These are phyloP conservation scores for Phlebiopsis flavidoalba DNA, from an alignment of 768 basidiomycete species.

Conservation along the genomic window DNA sequence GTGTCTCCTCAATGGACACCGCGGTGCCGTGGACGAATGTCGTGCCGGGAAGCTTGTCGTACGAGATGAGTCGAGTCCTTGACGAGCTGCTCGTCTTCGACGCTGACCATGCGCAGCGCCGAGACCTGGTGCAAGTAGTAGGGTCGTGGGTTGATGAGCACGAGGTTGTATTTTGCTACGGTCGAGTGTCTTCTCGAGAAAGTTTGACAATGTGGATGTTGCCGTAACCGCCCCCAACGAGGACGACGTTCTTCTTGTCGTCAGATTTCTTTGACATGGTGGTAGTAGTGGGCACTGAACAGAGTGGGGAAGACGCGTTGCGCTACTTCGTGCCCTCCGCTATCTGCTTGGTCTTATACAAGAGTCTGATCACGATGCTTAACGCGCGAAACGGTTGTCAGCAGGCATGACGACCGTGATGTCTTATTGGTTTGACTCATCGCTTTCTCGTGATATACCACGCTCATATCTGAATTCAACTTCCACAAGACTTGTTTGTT, in stretches of 20 bases:
- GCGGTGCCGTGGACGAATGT: constrained; percentile 29
- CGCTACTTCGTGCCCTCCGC: not conserved
- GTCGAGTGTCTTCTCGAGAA: constrained; percentile 50
- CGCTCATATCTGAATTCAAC: too few species aligned
- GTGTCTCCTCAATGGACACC: constrained; percentile 29
- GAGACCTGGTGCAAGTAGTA: constrained; percentile 47
- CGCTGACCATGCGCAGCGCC: constrained; percentile 47
- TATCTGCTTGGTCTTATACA: not conserved
- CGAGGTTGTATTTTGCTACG: constrained; percentile 40
- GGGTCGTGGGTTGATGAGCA: constrained; percentile 49
- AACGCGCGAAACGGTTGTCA: not conserved
- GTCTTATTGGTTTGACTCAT: not conserved
- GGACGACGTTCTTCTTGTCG: constrained; percentile 31
- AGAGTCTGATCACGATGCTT: not conserved
- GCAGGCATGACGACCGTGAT: not conserved
- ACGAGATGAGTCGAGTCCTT: constrained; percentile 43
- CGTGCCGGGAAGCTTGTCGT: constrained; percentile 47
- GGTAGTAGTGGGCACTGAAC: not conserved
- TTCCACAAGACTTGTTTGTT: too few species aligned
- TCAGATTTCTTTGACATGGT: constrained; percentile 12
- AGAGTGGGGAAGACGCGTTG: not conserved
- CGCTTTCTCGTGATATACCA: not conserved
- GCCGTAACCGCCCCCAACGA: constrained; percentile 56
- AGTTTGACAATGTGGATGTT: constrained; percentile 41
- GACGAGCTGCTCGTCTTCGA: constrained; percentile 37